Evolutionary conservation across 257 asterid species (phyloP).

Genomic region (Lithospermum erythrorhizon): DNA sequence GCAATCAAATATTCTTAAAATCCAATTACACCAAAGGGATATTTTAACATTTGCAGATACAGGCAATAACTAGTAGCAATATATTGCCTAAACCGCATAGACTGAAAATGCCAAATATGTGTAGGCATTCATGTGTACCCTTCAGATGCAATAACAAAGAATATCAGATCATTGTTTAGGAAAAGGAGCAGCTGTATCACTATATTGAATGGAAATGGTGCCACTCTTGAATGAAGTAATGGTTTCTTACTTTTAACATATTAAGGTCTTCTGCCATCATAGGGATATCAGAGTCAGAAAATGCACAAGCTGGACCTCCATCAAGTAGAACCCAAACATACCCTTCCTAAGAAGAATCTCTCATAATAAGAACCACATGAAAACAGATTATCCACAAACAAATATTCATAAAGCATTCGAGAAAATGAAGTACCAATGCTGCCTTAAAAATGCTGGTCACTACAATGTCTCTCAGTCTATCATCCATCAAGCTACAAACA

Average conservation of each 20-base stretch:
- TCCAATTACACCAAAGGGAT: no score
- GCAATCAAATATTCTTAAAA: no score
- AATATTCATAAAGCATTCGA: slow-evolving; percentile 9
- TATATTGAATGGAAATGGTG: neutral
- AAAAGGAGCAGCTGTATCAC: neutral
- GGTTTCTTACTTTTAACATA: slow-evolving; percentile 53
- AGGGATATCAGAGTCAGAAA: slow-evolving; percentile 60
- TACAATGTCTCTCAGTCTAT: slow-evolving; percentile 64
- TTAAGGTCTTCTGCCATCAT: slow-evolving; percentile 80
- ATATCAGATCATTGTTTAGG: neutral
- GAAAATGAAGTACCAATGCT: slow-evolving; percentile 45
- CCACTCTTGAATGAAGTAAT: neutral
- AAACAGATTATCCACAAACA: neutral
- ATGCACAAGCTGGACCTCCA: slow-evolving; percentile 95
- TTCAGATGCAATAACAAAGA: neutral
- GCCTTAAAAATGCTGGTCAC: slow-evolving; percentile 81
- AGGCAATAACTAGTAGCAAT: no score
- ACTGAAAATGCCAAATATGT: no score
- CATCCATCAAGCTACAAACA: slow-evolving; percentile 67
- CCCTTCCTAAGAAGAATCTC: slow-evolving; percentile 60
- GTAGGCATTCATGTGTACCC: neutral
- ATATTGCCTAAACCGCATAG: no score
- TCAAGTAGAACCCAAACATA: slow-evolving; percentile 86
- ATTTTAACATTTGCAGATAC: no score
- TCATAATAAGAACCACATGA: slow-evolving; percentile 16